phyloP scores from a whole-genome alignment of 345 rosid species.

The Salix dunnii region DNA sequence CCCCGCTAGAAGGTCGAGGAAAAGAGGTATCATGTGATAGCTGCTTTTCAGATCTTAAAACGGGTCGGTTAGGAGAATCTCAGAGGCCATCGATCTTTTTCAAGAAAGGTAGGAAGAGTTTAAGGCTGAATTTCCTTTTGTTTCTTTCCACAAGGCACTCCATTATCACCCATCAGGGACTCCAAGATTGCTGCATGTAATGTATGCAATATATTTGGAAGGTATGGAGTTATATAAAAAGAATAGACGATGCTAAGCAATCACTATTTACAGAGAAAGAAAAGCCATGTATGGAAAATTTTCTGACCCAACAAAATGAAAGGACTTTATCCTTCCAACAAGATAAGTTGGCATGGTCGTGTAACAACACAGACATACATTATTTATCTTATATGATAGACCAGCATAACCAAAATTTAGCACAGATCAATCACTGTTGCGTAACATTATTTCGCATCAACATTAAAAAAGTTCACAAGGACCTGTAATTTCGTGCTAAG shows the following conservation, averaged over 20 bases:
- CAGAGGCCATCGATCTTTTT: neutral
- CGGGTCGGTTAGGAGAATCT: neutral
- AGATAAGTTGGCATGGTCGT: neutral
- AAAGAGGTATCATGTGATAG: neutral
- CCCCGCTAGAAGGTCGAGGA: neutral
- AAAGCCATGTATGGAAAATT: neutral
- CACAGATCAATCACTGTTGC: neutral
- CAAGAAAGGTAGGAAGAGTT: neutral
- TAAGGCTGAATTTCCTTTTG: neutral
- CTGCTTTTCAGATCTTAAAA: neutral
- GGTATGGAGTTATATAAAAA: neutral
- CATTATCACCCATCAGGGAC: neutral
- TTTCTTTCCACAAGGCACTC: neutral
- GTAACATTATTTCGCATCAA: neutral
- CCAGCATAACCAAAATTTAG: neutral
- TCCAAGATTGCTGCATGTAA: neutral
- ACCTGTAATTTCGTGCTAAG: neutral
- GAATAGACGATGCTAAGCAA: neutral
- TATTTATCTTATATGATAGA: neutral
- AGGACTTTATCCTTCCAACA: neutral
- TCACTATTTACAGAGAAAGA: neutral
- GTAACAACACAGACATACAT: neutral
- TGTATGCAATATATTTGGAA: neutral
- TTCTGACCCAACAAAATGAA: neutral
- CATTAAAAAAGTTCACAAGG: neutral